Conservation (phyloP, 805 yeast genomes). For the Teunomyces pallodes region DNA sequence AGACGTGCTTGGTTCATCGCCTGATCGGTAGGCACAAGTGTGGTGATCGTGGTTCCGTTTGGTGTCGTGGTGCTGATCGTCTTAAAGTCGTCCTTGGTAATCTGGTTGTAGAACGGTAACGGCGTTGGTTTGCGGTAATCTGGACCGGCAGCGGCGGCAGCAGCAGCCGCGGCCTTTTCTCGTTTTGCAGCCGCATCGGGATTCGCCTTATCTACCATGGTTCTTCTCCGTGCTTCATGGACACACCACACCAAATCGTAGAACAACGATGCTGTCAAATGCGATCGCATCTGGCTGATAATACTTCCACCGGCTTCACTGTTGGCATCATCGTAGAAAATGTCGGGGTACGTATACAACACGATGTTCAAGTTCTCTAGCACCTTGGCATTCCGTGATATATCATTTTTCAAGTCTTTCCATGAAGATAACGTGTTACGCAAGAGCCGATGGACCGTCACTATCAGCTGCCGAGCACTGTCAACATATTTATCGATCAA, state of each 20-base stretch:
- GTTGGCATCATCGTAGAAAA: slow-evolving; percentile 54
- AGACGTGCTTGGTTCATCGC: slow-evolving; percentile 65
- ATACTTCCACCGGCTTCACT: slow-evolving; percentile 41
- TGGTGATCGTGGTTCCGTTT: slow-evolving; percentile 88
- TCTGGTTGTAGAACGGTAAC: slow-evolving; percentile 86
- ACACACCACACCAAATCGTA: slow-evolving; percentile 93
- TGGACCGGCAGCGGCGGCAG: slow-evolving; percentile 1
- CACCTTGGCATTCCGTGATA: slow-evolving; percentile 87
- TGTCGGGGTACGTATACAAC: slow-evolving; percentile 80
- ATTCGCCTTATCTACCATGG: slow-evolving; percentile 29
- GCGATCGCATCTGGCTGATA: slow-evolving; percentile 86
- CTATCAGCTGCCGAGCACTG: slow-evolving; percentile 89
- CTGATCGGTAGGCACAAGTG: slow-evolving; percentile 80
- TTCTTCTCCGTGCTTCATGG: slow-evolving; percentile 85
- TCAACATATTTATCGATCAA: slow-evolving; percentile 74
- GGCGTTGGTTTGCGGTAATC: slow-evolving; percentile 53
- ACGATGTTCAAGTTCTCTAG: slow-evolving; percentile 86
- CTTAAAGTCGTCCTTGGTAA: slow-evolving; percentile 83
- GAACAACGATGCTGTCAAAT: slow-evolving; percentile 84
- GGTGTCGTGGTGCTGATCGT: slow-evolving; percentile 86
- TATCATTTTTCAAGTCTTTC: slow-evolving; percentile 87
- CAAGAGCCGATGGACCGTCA: slow-evolving; percentile 83
- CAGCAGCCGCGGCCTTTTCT: slow-evolving; percentile 8
- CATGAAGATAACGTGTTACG: slow-evolving; percentile 88
- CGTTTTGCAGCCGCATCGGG: slow-evolving; percentile 2